Percentiles rank a stretch among this genome's conserved stretches.
Evolutionary conservation across 129 eudicot genomes (phyloP).

Genomic region (Flaveria linearis): DNA sequence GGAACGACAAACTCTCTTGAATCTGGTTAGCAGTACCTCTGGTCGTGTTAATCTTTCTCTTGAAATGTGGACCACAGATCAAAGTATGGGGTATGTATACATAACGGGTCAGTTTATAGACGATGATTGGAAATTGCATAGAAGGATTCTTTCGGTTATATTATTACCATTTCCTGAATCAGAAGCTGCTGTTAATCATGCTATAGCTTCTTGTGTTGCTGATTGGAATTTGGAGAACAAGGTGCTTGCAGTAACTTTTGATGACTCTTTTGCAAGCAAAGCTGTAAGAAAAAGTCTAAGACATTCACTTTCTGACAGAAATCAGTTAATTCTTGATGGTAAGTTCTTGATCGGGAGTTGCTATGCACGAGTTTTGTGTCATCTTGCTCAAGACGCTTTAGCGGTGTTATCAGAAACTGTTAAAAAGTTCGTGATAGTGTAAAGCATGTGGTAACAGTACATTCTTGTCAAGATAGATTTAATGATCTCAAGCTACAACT

Average conservation of each 20-base stretch:
- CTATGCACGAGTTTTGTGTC: conserved; percentile 56
- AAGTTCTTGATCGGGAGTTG: conserved; percentile 65
- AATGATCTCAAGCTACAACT: conserved; percentile 56
- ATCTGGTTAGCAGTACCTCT: conserved; percentile 46
- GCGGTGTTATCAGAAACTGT: conserved; percentile 38
- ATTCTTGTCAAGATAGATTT: conserved; percentile 47
- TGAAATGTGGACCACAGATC: conserved; percentile 68
- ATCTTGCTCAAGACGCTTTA: conserved; percentile 64
- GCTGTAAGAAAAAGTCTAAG: conserved; percentile 46
- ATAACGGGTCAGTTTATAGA: conserved; percentile 78
- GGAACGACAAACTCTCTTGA: conserved; percentile 49
- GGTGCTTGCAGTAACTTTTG: conserved; percentile 63
- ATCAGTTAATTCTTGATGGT: conserved; percentile 50
- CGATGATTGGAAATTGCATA: conserved; percentile 69
- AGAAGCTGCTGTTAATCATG: conserved; percentile 58
- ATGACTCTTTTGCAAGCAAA: conserved; percentile 56
- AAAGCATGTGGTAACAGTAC: conserved; percentile 53
- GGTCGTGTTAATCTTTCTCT: conserved; percentile 71
- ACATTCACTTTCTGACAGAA: conserved; percentile 45
- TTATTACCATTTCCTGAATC: conserved; percentile 65
- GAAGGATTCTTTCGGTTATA: conserved; percentile 57
- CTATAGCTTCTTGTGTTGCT: conserved; percentile 54
- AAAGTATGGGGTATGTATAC: conserved; percentile 51
- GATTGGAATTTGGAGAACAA: conserved; percentile 68
- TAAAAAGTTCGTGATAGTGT: conserved; percentile 73